A percentile compares a stretch with the other conserved stretches of the same genome.
Conservation (phyloP, 208 protist genomes). For the Hexamita inflata region DNA sequence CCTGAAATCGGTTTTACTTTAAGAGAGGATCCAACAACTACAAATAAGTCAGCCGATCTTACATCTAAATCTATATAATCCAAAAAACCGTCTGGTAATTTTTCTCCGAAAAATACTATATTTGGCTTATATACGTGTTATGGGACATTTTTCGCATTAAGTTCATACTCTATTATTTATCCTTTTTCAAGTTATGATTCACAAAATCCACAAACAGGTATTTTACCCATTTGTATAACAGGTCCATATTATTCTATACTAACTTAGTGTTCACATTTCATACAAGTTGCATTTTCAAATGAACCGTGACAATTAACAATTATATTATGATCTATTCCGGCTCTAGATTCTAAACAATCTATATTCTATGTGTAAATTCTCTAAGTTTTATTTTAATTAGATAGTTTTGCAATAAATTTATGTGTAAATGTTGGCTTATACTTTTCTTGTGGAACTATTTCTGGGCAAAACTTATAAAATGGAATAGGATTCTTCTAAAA, state of each 20-base stretch:
- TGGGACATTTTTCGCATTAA: neutral
- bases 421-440: slow-evolving; percentile 47
- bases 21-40: slow-evolving; percentile 53
- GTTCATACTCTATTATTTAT: neutral
- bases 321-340: slow-evolving; percentile 31
- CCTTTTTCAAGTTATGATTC: neutral
- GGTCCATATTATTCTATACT: neutral
- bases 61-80: slow-evolving; percentile 33
- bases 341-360: slow-evolving; percentile 46
- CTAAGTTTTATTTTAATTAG: slow-evolving; percentile 40
- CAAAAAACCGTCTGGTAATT: slow-evolving; percentile 38
- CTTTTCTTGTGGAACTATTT: slow-evolving; percentile 35
- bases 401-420: slow-evolving; percentile 46
- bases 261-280: slow-evolving; percentile 27
- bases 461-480: slow-evolving; percentile 44
- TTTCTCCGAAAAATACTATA: slow-evolving; percentile 53
- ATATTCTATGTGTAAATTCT: slow-evolving; percentile 52
- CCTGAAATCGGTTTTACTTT: slow-evolving; percentile 50
- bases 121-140: slow-evolving; percentile 46
- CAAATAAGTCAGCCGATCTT: slow-evolving; percentile 39
- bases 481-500: slow-evolving; percentile 40
- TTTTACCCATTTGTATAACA: slow-evolving; percentile 12
- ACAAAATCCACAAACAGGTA: slow-evolving; percentile 30
- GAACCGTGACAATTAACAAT: slow-evolving; percentile 44
- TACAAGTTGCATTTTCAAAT: slow-evolving; percentile 33